A percentile compares a stretch with the other conserved stretches of the same genome.
phyloP scores from a whole-genome alignment of 169 alveolate genomes.

The Cystoisospora suis region DNA sequence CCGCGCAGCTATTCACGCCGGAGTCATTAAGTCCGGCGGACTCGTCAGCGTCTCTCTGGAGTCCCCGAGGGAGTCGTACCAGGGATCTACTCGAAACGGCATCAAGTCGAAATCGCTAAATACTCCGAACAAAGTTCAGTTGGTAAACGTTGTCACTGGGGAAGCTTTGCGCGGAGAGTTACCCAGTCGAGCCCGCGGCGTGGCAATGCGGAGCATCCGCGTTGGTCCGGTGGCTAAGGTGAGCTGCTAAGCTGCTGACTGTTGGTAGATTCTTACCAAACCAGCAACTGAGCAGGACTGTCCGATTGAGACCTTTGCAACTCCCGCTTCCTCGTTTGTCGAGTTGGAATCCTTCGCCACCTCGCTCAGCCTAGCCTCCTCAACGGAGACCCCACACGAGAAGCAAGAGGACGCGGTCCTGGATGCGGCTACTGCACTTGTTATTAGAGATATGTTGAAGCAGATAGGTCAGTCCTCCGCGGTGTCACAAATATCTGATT shows the following conservation, averaged over 20 bases:
- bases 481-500: background rate
- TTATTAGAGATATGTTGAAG: conserved; percentile 25
- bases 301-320: conserved; percentile 45
- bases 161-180: background rate
- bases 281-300: conserved; percentile 49
- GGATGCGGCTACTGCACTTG: conserved; percentile 21
- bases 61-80: conserved; percentile 82
- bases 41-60: conserved; percentile 83
- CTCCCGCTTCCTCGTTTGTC: conserved; percentile 32
- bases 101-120: conserved; percentile 63
- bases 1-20: conserved; percentile 89
- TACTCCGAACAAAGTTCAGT: conserved; percentile 36
- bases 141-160: conserved; percentile 21
- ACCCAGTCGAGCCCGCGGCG: conserved; percentile 48
- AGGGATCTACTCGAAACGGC: conserved; percentile 84
- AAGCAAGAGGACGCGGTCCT: conserved; percentile 34
- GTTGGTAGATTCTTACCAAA: conserved; percentile 38
- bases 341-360: background rate
- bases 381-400: conserved; percentile 49
- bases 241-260: conserved; percentile 2
- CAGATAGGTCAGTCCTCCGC: background rate
- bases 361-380: background rate
- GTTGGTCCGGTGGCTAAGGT: conserved; percentile 73
- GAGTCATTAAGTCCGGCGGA: conserved; percentile 83
- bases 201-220: conserved; percentile 67